Conservation (phyloP, 306 rosid species). For the Fagus sylvatica region DNA sequence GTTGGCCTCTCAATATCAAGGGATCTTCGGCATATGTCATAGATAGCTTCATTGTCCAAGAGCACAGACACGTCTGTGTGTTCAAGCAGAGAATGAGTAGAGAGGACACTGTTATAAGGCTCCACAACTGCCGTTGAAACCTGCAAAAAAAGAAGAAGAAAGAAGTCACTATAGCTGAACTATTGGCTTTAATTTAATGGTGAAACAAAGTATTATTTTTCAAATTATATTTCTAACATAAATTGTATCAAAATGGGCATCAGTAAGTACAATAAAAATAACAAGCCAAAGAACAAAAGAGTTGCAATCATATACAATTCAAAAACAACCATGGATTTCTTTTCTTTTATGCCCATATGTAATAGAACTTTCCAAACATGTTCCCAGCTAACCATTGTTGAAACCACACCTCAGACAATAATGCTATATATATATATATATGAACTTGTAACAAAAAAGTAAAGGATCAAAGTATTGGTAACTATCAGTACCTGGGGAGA, state of each 20-base stretch:
- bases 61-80: slow-evolving; percentile 96
- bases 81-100: slow-evolving; percentile 94
- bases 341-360: not conserved
- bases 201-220: not conserved
- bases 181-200: not conserved
- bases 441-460: not conserved
- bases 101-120: slow-evolving; percentile 96
- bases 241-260: not conserved
- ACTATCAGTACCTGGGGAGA: slow-evolving; percentile 85
- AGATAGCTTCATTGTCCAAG: slow-evolving; percentile 94
- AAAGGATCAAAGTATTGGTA: not conserved
- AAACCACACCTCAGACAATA: not conserved
- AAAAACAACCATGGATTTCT: not conserved
- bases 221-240: not conserved
- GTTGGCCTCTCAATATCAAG: slow-evolving; percentile 96
- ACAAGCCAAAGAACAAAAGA: not conserved
- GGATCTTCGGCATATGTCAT: slow-evolving; percentile 91
- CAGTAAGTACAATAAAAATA: not conserved
- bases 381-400: not conserved
- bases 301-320: not conserved
- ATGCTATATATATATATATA: not conserved
- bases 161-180: not conserved
- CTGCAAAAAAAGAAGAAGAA: slow-evolving; percentile 30
- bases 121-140: slow-evolving; percentile 98
- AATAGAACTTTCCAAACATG: not conserved